phyloP scores from a whole-genome alignment of 2,329 filamentous ascomycete species.

The Trichoderma sp. region DNA sequence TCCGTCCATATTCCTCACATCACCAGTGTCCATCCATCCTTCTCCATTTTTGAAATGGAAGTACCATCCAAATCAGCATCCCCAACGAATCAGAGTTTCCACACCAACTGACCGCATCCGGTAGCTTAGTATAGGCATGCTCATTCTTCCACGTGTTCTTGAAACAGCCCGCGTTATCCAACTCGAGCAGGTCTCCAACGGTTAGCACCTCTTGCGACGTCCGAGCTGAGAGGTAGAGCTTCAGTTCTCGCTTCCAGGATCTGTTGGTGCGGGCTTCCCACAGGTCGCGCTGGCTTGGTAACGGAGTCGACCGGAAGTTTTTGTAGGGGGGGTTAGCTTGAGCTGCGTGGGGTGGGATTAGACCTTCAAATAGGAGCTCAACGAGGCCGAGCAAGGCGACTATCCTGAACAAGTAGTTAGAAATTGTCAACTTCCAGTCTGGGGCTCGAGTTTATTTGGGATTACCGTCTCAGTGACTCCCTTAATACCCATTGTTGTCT shows the following conservation, averaged over 20 bases:
- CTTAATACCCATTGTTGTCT: constrained; percentile 9
- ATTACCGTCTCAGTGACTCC: constrained; percentile 12
- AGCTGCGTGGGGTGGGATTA: constrained; percentile 5
- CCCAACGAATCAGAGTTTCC: constrained; percentile 13
- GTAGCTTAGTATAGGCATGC: neutral
- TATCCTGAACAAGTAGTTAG: neutral
- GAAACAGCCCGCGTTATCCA: constrained; percentile 6
- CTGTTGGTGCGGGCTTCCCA: constrained; percentile 15
- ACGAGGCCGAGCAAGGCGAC: constrained; percentile 8
- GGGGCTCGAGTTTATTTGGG: neutral
- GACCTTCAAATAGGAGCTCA: constrained; percentile 12
- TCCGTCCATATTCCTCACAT: neutral
- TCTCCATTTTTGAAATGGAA: constrained; percentile 9
- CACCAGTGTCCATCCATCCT: constrained; percentile 6
- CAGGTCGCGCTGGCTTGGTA: constrained; percentile 4
- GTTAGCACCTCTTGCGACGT: constrained; percentile 2
- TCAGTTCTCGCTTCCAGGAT: constrained; percentile 7
- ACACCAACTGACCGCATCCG: constrained; percentile 14
- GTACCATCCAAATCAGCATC: constrained; percentile 12
- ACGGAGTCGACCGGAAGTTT: constrained; percentile 1
- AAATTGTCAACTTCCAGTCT: neutral
- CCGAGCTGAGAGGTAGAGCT: neutral
- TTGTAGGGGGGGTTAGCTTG: constrained; percentile 11
- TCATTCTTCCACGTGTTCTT: constrained; percentile 3
- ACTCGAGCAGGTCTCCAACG: neutral